Evolutionary conservation across 1,284 basidiomycete genomes (phyloP).

Genomic region (Earliella scabrosa): DNA sequence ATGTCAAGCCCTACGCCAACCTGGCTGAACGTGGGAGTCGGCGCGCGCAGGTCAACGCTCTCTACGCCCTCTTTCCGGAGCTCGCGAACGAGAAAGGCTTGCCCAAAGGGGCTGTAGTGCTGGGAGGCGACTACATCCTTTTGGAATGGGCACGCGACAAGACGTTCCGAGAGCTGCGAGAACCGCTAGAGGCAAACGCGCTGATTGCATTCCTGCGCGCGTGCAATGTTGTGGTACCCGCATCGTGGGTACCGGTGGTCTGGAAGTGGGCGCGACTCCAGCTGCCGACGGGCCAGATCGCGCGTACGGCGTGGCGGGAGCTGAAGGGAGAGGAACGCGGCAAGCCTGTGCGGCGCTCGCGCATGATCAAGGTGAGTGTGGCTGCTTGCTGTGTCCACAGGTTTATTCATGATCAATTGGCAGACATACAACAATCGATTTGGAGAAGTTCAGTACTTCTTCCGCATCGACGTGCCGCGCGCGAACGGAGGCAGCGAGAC

Average conservation of each 20-base stretch:
- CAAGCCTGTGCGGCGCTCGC: not conserved
- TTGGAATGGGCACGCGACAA: not conserved
- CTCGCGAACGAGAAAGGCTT: not conserved
- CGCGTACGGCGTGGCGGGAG: not conserved
- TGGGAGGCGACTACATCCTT: not conserved
- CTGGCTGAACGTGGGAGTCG: constrained; percentile 21
- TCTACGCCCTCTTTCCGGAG: constrained; percentile 25
- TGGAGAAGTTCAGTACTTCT: not conserved
- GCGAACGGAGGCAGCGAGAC: not conserved
- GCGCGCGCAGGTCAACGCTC: constrained; percentile 21
- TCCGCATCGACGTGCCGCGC: not conserved
- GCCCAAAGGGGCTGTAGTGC: not conserved
- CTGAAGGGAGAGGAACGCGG: not conserved
- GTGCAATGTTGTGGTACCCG: not conserved
- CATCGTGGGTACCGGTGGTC: not conserved
- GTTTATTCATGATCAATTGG: not conserved
- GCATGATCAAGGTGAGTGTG: not conserved
- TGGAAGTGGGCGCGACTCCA: not conserved
- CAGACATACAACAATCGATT: not conserved
- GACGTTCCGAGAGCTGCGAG: not conserved
- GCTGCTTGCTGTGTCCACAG: not conserved
- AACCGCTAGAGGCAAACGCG: not conserved
- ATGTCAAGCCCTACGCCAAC: constrained; percentile 26
- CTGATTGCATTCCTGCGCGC: not conserved
- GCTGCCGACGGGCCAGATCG: not conserved